Percentiles rank a stretch among this genome's conserved stretches.
These are phyloP conservation scores for Phascolomyces articulosus DNA, from an alignment of 371 early-diverging fungal genomes.

Conservation along the genomic window DNA sequence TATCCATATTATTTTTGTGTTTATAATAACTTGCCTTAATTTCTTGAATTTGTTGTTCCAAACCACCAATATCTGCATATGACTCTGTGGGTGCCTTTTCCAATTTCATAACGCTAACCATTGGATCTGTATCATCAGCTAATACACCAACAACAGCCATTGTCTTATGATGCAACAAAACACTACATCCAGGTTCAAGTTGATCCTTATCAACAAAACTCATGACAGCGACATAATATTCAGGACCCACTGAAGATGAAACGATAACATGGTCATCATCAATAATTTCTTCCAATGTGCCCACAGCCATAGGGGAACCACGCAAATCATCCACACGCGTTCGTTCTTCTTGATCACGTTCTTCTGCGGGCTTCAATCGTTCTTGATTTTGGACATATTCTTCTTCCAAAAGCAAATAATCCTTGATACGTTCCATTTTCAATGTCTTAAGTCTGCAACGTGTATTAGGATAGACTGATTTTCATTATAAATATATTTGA, in stretches of 20 bases:
- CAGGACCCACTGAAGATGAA: conserved; percentile 94
- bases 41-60: conserved; percentile 99
- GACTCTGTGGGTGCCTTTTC: conserved; percentile 99
- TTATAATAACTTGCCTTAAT: conserved; percentile 82
- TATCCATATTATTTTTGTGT: too few species aligned
- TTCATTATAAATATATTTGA: too few species aligned
- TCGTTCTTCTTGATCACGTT: conserved; percentile 93
- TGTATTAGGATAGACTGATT: conserved; percentile 91
- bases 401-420: conserved; percentile 96
- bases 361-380: conserved; percentile 93
- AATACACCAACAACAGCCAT: conserved; percentile 97
- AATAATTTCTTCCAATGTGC: conserved; percentile 99
- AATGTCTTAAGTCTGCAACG: conserved; percentile 96
- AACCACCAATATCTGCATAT: conserved; percentile 99
- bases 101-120: conserved; percentile 99
- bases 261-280: conserved; percentile 99
- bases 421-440: conserved; percentile 97
- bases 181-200: conserved; percentile 98
- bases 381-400: conserved; percentile 99
- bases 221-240: conserved; percentile 98
- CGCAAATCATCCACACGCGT: conserved; percentile 97
- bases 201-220: conserved; percentile 99
- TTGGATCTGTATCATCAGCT: conserved; percentile 97
- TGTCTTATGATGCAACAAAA: conserved; percentile 97
- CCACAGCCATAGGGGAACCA: conserved; percentile 99